Evolutionary conservation across 495 filamentous ascomycete species (phyloP).

Genomic region (Penicillium desertorum): DNA sequence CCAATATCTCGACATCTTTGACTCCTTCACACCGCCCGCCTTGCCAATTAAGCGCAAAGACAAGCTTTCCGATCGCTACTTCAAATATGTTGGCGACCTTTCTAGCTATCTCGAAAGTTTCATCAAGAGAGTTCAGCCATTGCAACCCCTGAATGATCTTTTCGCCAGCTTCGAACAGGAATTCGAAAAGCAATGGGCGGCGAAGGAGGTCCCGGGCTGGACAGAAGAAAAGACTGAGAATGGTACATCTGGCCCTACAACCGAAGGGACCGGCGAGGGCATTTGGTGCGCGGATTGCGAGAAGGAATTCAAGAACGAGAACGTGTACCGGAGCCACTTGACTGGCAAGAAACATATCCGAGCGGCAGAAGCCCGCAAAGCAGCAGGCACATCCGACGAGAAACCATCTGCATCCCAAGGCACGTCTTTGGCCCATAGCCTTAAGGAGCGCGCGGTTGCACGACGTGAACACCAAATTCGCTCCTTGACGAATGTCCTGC

Average conservation of each 20-base stretch:
- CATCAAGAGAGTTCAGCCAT: constrained; percentile 72
- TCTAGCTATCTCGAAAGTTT: constrained; percentile 83
- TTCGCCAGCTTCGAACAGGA: constrained; percentile 72
- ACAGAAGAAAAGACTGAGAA: constrained; percentile 53
- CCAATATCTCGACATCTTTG: constrained; percentile 88
- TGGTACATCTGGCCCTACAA: constrained; percentile 45
- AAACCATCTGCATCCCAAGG: constrained; percentile 23
- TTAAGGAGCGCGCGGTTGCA: constrained; percentile 90
- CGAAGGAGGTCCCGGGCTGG: constrained; percentile 80
- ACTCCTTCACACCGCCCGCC: constrained; percentile 72
- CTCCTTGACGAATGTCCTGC: constrained; percentile 72
- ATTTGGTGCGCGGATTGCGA: constrained; percentile 88
- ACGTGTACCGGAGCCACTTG: constrained; percentile 88
- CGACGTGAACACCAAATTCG: constrained; percentile 83
- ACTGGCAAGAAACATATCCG: constrained; percentile 89
- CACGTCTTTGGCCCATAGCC: constrained; percentile 47
- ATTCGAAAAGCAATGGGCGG: constrained; percentile 80
- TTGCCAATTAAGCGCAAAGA: constrained; percentile 70
- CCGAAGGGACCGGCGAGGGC: constrained; percentile 64
- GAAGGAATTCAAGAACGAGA: constrained; percentile 93
- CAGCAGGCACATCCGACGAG: constrained; percentile 36
- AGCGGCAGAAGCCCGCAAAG: constrained; percentile 62
- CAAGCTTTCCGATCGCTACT: constrained; percentile 88
- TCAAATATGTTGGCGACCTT: constrained; percentile 79
- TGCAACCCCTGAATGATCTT: constrained; percentile 80